phyloP scores from a whole-genome alignment of 2,329 filamentous ascomycete species.

The Daldinia sp. region DNA sequence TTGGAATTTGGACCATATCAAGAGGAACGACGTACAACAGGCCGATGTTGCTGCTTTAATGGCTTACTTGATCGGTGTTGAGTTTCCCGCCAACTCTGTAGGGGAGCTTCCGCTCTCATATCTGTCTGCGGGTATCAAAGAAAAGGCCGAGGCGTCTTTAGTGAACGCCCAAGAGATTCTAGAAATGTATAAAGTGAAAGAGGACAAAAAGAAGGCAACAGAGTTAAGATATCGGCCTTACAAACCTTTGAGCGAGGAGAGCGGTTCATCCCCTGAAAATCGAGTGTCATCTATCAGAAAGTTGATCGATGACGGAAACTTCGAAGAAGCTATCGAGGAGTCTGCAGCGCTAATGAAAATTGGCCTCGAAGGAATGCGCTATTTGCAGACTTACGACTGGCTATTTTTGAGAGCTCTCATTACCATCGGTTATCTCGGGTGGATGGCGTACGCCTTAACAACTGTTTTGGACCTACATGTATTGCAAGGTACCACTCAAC shows the following conservation, averaged over 20 bases:
- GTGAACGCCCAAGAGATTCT: constrained; percentile 88
- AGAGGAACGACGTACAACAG: constrained; percentile 90
- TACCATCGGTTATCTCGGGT: constrained; percentile 91
- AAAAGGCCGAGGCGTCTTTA: constrained; percentile 86
- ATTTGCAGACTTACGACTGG: constrained; percentile 99
- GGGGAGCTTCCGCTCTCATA: constrained; percentile 90
- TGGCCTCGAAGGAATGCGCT: constrained; percentile 85
- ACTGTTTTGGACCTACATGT: constrained; percentile 92
- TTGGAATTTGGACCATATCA: constrained; percentile 84
- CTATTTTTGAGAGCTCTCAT: constrained; percentile 91
- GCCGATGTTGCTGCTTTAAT: constrained; percentile 96
- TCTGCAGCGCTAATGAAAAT: constrained; percentile 82
- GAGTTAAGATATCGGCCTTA: constrained; percentile 85
- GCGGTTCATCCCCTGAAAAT: constrained; percentile 71
- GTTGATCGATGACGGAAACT: constrained; percentile 74
- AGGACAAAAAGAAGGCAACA: constrained; percentile 80
- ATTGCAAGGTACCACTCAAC: constrained; percentile 74
- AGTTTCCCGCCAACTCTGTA: constrained; percentile 96
- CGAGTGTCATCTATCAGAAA: constrained; percentile 75
- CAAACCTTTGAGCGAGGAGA: constrained; percentile 71
- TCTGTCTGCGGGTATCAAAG: constrained; percentile 75
- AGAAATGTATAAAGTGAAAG: constrained; percentile 97
- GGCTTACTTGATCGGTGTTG: constrained; percentile 88
- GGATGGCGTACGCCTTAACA: constrained; percentile 92
- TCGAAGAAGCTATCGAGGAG: constrained; percentile 82